Percentiles rank a stretch among this genome's conserved stretches.
Conservation (phyloP, 768 basidiomycete genomes). For the Tubosaeta sp. region DNA sequence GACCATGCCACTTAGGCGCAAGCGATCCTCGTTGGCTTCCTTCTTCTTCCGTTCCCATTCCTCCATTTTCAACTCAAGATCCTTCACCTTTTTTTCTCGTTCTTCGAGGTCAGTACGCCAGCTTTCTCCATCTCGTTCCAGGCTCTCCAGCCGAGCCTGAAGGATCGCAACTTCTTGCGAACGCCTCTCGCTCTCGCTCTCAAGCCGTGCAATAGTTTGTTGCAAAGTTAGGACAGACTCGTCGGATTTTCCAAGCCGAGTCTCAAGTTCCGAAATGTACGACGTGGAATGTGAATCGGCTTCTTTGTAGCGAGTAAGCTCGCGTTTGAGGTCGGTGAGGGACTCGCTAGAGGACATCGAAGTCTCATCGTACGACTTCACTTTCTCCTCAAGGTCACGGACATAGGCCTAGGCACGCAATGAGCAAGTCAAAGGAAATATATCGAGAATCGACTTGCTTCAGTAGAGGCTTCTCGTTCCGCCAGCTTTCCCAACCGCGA, state of each 20-base stretch:
- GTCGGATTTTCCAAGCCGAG: constrained; percentile 71
- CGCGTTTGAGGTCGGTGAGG: constrained; percentile 77
- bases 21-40: constrained; percentile 61
- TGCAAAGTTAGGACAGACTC: constrained; percentile 70
- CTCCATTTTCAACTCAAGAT: constrained; percentile 72
- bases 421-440: not conserved
- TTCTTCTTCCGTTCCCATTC: constrained; percentile 74
- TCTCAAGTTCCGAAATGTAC: constrained; percentile 86
- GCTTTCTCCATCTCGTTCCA: constrained; percentile 71
- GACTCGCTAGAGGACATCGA: constrained; percentile 73
- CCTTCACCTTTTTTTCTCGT: constrained; percentile 70
- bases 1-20: constrained; percentile 63
- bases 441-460: constrained; percentile 47
- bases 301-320: constrained; percentile 75
- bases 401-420: constrained; percentile 71
- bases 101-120: constrained; percentile 85
- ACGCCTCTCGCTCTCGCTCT: constrained; percentile 71
- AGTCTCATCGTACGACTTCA: constrained; percentile 80
- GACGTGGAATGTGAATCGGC: constrained; percentile 63
- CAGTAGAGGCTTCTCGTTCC: constrained; percentile 88
- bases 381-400: constrained; percentile 87
- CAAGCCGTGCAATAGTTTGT: constrained; percentile 69
- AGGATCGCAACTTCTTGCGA: constrained; percentile 67
- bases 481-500: constrained; percentile 73
- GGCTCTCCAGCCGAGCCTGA: constrained; percentile 62